Evolutionary conservation across 257 asterid species (phyloP).

Genomic region (Vinca minor): DNA sequence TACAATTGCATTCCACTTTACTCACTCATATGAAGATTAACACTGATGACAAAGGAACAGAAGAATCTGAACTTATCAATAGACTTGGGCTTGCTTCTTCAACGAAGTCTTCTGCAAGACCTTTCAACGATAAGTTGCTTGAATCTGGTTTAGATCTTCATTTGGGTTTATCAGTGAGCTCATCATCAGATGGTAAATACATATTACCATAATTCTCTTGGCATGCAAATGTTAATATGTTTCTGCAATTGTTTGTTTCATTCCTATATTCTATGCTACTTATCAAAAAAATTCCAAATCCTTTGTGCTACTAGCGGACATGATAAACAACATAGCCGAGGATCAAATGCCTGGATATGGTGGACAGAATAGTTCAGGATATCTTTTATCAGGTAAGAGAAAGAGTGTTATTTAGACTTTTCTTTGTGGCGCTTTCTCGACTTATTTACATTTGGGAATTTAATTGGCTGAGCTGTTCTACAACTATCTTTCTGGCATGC

Average conservation of each 20-base stretch:
- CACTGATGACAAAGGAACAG: slow-evolving; percentile 26
- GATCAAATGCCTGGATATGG: slow-evolving; percentile 30
- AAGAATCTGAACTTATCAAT: slow-evolving; percentile 17
- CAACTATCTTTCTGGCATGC: slow-evolving; percentile 10
- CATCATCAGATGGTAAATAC: slow-evolving; percentile 39
- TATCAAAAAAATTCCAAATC: not conserved
- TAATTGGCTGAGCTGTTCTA: slow-evolving; percentile 5
- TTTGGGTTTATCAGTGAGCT: slow-evolving; percentile 30
- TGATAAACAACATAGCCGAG: slow-evolving; percentile 29
- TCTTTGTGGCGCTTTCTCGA: not conserved
- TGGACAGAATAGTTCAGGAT: slow-evolving; percentile 28
- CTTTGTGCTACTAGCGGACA: slow-evolving; percentile 16
- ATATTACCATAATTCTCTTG: slow-evolving; percentile 14
- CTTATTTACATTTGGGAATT: slow-evolving; percentile 5
- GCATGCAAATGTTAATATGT: slow-evolving; percentile 12
- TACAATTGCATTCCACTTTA: slow-evolving; percentile 17
- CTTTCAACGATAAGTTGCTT: slow-evolving; percentile 16
- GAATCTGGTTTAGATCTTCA: slow-evolving; percentile 44
- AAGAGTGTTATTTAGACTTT: not conserved
- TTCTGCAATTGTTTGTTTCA: slow-evolving; percentile 15
- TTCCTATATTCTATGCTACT: slow-evolving; percentile 1
- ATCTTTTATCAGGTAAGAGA: slow-evolving; percentile 44
- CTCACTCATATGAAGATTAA: slow-evolving; percentile 26
- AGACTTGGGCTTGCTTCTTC: slow-evolving; percentile 5
- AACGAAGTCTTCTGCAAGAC: slow-evolving; percentile 7